Evolutionary conservation across 2,329 filamentous ascomycete genomes (phyloP).

Genomic region (Ophiostoma sp.): DNA sequence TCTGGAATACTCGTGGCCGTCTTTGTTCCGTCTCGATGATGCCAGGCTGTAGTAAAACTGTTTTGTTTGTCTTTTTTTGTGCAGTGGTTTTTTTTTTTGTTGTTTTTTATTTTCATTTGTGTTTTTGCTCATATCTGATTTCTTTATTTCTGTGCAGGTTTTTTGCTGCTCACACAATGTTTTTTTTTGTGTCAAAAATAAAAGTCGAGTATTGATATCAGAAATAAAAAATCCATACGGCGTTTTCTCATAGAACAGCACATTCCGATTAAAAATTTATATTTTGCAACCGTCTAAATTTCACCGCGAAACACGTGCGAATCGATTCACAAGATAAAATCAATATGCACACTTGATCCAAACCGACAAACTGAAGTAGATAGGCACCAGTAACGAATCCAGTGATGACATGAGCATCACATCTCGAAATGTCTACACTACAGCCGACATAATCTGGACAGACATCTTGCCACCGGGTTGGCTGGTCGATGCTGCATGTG

Average conservation of each 20-base stretch:
- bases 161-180: not conserved
- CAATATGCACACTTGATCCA: not conserved
- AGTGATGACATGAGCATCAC: not conserved
- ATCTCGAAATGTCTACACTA: not conserved
- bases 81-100: not conserved
- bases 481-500: constrained; percentile 5
- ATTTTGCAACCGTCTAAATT: too few relatives aligned
- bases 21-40: not conserved
- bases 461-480: not conserved
- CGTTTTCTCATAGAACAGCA: too few relatives aligned
- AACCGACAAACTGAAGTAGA: not conserved
- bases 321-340: not conserved
- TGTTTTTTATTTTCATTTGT: not conserved
- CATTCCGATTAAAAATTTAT: too few relatives aligned
- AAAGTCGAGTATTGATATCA: not conserved
- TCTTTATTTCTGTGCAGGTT: not conserved
- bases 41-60: not conserved
- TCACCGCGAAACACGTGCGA: not conserved
- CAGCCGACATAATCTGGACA: not conserved
- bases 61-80: not conserved
- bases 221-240: not conserved
- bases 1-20: not conserved
- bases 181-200: not conserved
- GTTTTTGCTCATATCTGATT: not conserved
- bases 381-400: not conserved